These are phyloP conservation scores for Fennellomyces sp. DNA, from an alignment of 371 early-diverging fungal genomes.

Conservation along the genomic window DNA sequence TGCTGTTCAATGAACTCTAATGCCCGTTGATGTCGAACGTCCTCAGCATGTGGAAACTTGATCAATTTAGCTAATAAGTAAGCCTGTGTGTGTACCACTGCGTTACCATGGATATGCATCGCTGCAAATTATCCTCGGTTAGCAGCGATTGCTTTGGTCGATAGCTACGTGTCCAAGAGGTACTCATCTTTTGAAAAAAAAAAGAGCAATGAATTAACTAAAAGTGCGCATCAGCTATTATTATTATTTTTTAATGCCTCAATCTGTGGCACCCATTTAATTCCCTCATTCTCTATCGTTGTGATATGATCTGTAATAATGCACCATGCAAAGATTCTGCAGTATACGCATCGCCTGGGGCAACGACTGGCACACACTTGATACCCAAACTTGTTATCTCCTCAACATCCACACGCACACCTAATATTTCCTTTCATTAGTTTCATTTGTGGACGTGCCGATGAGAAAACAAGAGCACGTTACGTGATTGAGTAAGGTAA, in stretches of 20 bases:
- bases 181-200: neutral
- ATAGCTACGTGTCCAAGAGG: neutral
- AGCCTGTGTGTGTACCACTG: no score
- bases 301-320: neutral
- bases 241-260: neutral
- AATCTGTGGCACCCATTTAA: neutral
- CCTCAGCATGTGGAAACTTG: neutral
- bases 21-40: constrained; percentile 4
- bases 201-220: neutral
- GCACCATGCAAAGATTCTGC: neutral
- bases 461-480: constrained; percentile 9
- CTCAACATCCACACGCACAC: neutral
- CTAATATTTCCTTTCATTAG: no score
- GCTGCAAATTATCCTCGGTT: neutral
- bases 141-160: neutral
- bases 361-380: neutral
- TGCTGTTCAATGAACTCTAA: constrained; percentile 5
- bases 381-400: neutral
- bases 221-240: neutral
- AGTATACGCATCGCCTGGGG: neutral
- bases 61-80: no score
- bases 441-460: no score
- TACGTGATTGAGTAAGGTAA: constrained; percentile 33
- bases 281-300: neutral
- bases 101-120: neutral